Base-by-base conservation (phyloP, 164 flowering plant genomes). In the Macadamia tetraphylla region DNA sequence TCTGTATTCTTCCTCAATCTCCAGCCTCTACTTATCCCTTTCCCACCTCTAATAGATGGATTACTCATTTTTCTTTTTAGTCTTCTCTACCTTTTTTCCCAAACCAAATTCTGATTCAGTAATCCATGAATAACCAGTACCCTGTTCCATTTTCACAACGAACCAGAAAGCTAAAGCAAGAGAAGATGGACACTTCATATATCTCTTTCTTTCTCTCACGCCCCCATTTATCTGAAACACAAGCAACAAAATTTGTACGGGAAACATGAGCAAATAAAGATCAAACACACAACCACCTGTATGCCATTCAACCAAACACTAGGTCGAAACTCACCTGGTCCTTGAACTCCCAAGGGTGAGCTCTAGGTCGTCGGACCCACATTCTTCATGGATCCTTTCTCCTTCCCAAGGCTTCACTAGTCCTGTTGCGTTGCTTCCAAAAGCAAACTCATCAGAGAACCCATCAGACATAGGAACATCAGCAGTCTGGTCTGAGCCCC, bases 391-490 rank as follows among this genome's bases (percentile, higher is more conserved):
- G 29, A 94, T 94, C 73, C 89, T 87, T 78, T 94, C 98, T 63
- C 98, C 98, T 73, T 94, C 94, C 98, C 98, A 94, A 10, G 98
- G 82, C 78, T 91, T 94, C 71, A 94, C 96, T 29, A 91, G 48
- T 12, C 90, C 92, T 13, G 71, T 75, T 35, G 66, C 58, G 63
- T 81, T 84, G 71, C 83, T 81, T 2, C 97, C 93, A 74, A 94
- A 94, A 32, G 98, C 98, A 84, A 94, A 94, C 75, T 94, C 98
- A 35, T 89, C 83, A 6, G 96, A 82, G 10, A 83, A 82, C 9
- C 78, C 86, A 71, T 89, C 96, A 1, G 88, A 66, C 95, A 88
- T 91, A 10, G 94, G 93, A 65, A 94, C 81, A 81, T 94, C 98
- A 31, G 81, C 81, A 11, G 83, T 82, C 11, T 74, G 85, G 70